A percentile compares a stretch with the other conserved stretches of the same genome.
Evolutionary conservation across 495 filamentous ascomycete genomes (phyloP).

Genomic region (Penicillium longicatenatum): DNA sequence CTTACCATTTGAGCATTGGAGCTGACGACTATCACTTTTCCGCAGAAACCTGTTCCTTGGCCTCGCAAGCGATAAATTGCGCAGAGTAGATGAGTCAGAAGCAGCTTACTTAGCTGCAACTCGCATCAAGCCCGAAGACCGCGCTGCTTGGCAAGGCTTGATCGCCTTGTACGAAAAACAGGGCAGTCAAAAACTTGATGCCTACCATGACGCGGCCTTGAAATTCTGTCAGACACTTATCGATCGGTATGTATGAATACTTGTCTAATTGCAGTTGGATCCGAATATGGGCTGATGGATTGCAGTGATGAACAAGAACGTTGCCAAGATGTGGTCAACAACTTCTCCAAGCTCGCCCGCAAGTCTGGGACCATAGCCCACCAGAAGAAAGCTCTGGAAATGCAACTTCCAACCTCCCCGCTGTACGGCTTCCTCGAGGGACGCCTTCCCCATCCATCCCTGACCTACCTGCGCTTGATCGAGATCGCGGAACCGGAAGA

Average conservation of each 20-base stretch:
- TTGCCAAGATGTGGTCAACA: conserved; percentile 81
- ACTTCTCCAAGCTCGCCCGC: conserved; percentile 69
- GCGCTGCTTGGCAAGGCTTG: conserved; percentile 88
- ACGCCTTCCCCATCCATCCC: conserved; percentile 73
- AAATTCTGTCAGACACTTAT: conserved; percentile 74
- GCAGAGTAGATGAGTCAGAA: conserved; percentile 69
- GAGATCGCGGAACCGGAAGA: conserved; percentile 85
- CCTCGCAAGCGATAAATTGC: conserved; percentile 74
- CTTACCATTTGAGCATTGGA: not conserved
- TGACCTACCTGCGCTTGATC: conserved; percentile 81
- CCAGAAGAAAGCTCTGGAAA: conserved; percentile 68
- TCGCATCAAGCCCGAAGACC: conserved; percentile 59
- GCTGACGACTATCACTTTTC: conserved; percentile 16
- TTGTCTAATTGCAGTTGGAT: too few relatives aligned
- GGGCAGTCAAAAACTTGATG: conserved; percentile 63
- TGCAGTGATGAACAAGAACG: not conserved
- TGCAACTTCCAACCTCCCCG: conserved; percentile 75
- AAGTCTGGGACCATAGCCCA: conserved; percentile 70
- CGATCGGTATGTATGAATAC: conserved; percentile 59
- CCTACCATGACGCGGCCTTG: conserved; percentile 71
- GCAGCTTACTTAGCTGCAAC: conserved; percentile 74
- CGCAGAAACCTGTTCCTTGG: conserved; percentile 77
- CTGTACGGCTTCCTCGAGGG: conserved; percentile 86
- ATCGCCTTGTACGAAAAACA: conserved; percentile 82
- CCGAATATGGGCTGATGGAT: not conserved